Percentiles rank a stretch among this genome's conserved stretches.
Evolutionary conservation across 768 basidiomycete genomes (phyloP).

Genomic region (Leccinum barrowsii): DNA sequence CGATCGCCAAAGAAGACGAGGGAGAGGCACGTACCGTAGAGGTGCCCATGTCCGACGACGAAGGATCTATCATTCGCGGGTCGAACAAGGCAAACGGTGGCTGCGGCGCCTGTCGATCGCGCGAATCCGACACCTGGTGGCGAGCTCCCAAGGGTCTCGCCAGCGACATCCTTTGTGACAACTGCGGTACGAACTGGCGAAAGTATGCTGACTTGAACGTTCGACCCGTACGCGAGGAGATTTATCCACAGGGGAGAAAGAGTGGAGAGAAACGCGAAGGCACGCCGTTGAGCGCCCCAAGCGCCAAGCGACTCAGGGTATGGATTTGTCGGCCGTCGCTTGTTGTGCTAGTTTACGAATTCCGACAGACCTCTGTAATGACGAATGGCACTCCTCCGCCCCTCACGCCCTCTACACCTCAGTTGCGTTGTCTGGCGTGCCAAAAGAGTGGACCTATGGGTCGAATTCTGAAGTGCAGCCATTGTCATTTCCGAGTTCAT

Average conservation of each 20-base stretch:
- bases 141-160: slow-evolving; percentile 85
- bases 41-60: slow-evolving; percentile 54
- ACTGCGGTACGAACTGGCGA: slow-evolving; percentile 84
- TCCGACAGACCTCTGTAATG: slow-evolving; percentile 34
- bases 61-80: slow-evolving; percentile 67
- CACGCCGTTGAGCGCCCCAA: slow-evolving; percentile 46
- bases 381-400: slow-evolving; percentile 63
- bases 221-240: slow-evolving; percentile 67
- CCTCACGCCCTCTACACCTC: slow-evolving; percentile 46
- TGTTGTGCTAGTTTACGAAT: neutral
- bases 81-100: slow-evolving; percentile 50
- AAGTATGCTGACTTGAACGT: slow-evolving; percentile 91
- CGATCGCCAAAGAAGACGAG: slow-evolving; percentile 25
- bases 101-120: slow-evolving; percentile 84
- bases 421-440: slow-evolving; percentile 74
- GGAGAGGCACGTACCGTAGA: slow-evolving; percentile 30
- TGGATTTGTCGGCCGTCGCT: neutral
- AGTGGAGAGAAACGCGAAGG: slow-evolving; percentile 58
- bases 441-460: slow-evolving; percentile 69
- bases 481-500: slow-evolving; percentile 77
- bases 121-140: slow-evolving; percentile 83
- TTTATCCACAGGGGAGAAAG: slow-evolving; percentile 42
- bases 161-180: slow-evolving; percentile 77
- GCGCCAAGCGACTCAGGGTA: slow-evolving; percentile 66
- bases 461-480: slow-evolving; percentile 77